These are phyloP conservation scores for Aquanectria penicillioides DNA, from an alignment of 2,329 filamentous ascomycete species.

Conservation along the genomic window DNA sequence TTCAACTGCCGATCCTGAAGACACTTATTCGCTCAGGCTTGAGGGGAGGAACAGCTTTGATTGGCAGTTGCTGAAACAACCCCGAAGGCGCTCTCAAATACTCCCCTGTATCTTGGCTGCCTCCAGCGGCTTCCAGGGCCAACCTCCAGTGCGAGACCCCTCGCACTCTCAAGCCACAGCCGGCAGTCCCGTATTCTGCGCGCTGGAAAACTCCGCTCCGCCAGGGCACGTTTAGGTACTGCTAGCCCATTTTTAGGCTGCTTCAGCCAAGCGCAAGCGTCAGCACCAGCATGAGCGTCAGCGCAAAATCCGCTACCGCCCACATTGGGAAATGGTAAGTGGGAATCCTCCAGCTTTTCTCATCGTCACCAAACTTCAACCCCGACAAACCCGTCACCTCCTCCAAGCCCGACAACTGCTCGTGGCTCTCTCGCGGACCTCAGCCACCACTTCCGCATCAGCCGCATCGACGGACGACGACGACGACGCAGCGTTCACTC, in stretches of 20 bases:
- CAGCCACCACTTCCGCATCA: conserved; percentile 1
- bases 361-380: conserved; percentile 36
- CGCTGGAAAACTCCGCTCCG: conserved; percentile 27
- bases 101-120: not conserved
- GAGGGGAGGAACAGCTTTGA: too few species aligned
- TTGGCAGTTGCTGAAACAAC: too few species aligned
- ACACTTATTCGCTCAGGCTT: too few species aligned
- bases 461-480: not conserved
- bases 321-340: conserved; percentile 38
- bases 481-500: not conserved
- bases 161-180: conserved; percentile 39
- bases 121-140: conserved; percentile 16
- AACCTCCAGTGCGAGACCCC: too few species aligned
- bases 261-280: conserved; percentile 31
- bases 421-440: conserved; percentile 8
- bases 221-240: conserved; percentile 21
- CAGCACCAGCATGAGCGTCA: conserved; percentile 33
- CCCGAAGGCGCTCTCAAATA: not conserved
- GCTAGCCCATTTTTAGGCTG: conserved; percentile 28
- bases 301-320: conserved; percentile 27
- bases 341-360: conserved; percentile 33
- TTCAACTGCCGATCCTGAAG: too few species aligned
- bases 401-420: conserved; percentile 1
- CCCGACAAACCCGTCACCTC: not conserved
- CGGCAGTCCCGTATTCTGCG: conserved; percentile 12